A percentile compares a stretch with the other conserved stretches of the same genome.
Evolutionary conservation across 2,329 filamentous ascomycete species (phyloP).

Genomic region (Grosmannia serpens): DNA sequence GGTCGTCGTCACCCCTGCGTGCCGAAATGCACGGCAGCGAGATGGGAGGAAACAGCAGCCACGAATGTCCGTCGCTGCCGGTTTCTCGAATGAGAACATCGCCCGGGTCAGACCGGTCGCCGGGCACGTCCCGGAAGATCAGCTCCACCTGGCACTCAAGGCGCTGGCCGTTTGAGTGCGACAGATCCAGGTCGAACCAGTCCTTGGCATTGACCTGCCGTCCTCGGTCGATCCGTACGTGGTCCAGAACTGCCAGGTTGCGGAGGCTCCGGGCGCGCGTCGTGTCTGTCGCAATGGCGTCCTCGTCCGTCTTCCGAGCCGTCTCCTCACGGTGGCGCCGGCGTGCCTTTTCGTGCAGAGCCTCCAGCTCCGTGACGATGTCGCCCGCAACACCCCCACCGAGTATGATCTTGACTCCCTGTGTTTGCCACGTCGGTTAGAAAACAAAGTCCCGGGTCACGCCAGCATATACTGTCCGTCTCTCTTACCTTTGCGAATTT

Average conservation of each 20-base stretch:
- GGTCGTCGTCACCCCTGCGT: slow-evolving; percentile 56
- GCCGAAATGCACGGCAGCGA: slow-evolving; percentile 63
- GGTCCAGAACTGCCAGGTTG: slow-evolving; percentile 60
- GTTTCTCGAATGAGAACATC: slow-evolving; percentile 90
- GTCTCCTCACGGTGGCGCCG: slow-evolving; percentile 51
- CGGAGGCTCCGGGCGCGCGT: slow-evolving; percentile 68
- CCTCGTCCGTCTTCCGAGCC: slow-evolving; percentile 70
- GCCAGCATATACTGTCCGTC: not conserved
- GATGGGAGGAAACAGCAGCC: slow-evolving; percentile 89
- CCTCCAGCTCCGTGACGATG: slow-evolving; percentile 53
- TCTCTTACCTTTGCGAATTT: slow-evolving; percentile 63
- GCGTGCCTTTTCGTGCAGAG: slow-evolving; percentile 64
- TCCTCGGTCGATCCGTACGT: slow-evolving; percentile 59
- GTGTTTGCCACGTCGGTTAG: slow-evolving; percentile 18
- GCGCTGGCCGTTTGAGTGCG: slow-evolving; percentile 81
- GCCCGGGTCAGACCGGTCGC: slow-evolving; percentile 54
- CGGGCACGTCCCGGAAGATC: slow-evolving; percentile 68
- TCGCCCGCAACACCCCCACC: slow-evolving; percentile 41
- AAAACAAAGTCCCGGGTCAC: not conserved
- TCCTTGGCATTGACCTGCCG: slow-evolving; percentile 84
- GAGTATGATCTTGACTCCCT: slow-evolving; percentile 48
- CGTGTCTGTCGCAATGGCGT: slow-evolving; percentile 72
- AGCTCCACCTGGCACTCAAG: slow-evolving; percentile 84
- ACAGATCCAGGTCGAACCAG: slow-evolving; percentile 72
- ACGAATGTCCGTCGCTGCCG: slow-evolving; percentile 56